Evolutionary conservation across 2,329 filamentous ascomycete species (phyloP).

Genomic region (Aspergillus sp.): DNA sequence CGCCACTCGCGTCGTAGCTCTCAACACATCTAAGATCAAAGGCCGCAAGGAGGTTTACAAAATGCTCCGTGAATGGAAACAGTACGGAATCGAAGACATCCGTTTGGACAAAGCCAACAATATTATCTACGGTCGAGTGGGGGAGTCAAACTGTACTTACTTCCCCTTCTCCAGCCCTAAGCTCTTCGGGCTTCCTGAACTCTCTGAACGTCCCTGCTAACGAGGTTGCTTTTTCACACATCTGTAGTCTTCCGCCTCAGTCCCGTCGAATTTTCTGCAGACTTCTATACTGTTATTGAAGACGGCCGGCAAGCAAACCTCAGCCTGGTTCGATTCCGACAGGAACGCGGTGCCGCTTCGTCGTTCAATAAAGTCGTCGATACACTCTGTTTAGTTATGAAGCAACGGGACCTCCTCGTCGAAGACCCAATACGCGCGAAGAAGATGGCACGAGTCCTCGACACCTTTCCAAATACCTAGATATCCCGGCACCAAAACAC

Average conservation of each 20-base stretch:
- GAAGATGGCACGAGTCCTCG: slow-evolving; percentile 63
- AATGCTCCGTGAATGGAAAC: slow-evolving; percentile 77
- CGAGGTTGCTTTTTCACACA: slow-evolving; percentile 38
- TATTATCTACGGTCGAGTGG: slow-evolving; percentile 78
- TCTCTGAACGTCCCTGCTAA: slow-evolving; percentile 21
- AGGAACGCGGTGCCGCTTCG: slow-evolving; percentile 88
- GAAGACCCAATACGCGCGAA: slow-evolving; percentile 67
- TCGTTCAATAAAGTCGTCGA: slow-evolving; percentile 85
- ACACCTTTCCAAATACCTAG: slow-evolving; percentile 26
- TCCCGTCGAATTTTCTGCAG: slow-evolving; percentile 83
- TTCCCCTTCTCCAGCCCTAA: neutral
- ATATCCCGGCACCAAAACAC: neutral
- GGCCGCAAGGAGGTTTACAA: slow-evolving; percentile 77
- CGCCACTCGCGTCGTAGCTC: slow-evolving; percentile 73
- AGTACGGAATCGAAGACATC: slow-evolving; percentile 80
- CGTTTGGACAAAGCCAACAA: slow-evolving; percentile 78
- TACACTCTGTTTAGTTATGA: slow-evolving; percentile 72
- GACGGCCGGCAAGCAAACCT: slow-evolving; percentile 77
- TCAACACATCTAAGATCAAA: slow-evolving; percentile 71
- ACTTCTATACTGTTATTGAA: slow-evolving; percentile 88
- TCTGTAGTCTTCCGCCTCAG: slow-evolving; percentile 72
- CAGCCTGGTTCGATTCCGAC: slow-evolving; percentile 82
- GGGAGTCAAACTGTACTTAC: slow-evolving; percentile 75
- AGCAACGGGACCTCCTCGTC: slow-evolving; percentile 68
- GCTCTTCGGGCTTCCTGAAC: neutral